Evolutionary conservation across 352 stramenopile genomes (phyloP), one percentile per base, ranked within the genome.

Genomic region (Phytophthora aleatoria): DNA sequence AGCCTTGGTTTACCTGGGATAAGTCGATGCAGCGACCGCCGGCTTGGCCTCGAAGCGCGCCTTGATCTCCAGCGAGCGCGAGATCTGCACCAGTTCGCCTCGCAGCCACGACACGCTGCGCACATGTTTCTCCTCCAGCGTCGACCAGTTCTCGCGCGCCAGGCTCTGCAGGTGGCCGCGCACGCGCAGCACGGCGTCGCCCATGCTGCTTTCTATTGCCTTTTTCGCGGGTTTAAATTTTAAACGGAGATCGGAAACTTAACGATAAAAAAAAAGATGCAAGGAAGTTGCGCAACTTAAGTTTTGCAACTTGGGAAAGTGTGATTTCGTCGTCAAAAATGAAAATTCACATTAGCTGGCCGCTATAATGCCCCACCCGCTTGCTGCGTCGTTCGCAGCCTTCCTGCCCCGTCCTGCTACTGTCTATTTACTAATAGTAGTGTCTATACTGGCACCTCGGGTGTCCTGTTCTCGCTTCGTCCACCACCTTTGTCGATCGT

Each of bases 121-220:
- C 30, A 61, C 74, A 33, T 90, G 78, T 8, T 60, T 39, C 38
- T 77, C 58, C 55, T 92, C 81, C 50, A 91, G 44, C 38, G 45
- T 64, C 28, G 56, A 53, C 64, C 83, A 87, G 54, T 89, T 71
- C 12, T 86, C 81, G 35, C 73, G 79, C 51, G 78, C 79, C 20
- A 88, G 56, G 30, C 71, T 64, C 55, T 83, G 79, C 44, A 92
- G 64, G 35, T 82, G 78, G 50, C 73, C 61, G 55, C 79, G 80
- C 56, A 90, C 76, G 67, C 76, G 80, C 59, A 82, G 69, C 63
- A 91, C 81, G 55, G 79, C 81, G 61, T 92, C 84, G 35, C 81
- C 71, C 81, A 92, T 91, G 38, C 43, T 43, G 31, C 27, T 24
- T 9, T 39, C 13, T 44, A 24, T 30, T 50, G 52, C 62, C 44